These are phyloP conservation scores for Daphne laureola DNA, from an alignment of 441 rosid genomes.

Conservation along the genomic window DNA sequence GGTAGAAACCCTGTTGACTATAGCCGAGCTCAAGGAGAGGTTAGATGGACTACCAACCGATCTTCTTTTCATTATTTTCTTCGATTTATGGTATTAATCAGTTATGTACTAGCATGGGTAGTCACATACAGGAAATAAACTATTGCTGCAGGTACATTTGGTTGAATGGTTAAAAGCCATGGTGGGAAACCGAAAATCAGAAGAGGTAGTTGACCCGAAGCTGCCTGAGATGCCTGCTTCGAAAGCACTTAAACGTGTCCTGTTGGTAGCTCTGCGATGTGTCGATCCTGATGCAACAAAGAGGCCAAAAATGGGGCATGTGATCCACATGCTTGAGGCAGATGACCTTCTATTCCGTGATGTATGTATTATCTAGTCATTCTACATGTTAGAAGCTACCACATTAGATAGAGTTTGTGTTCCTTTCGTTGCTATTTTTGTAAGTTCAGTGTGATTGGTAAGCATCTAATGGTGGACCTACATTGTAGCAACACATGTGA, in stretches of 20 bases:
- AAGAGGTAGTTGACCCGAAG: constrained; percentile 88
- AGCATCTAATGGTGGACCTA: no score
- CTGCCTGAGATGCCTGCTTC: constrained; percentile 75
- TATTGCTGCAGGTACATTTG: constrained; percentile 61
- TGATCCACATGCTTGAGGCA: constrained; percentile 95
- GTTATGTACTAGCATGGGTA: no score
- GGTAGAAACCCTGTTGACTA: constrained; percentile 93
- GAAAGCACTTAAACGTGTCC: constrained; percentile 78
- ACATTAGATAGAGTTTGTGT: neutral
- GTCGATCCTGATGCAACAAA: constrained; percentile 96
- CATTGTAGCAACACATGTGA: no score
- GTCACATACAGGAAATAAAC: constrained; percentile 11
- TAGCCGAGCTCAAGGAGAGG: constrained; percentile 87
- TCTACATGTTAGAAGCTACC: neutral
- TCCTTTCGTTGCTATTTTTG: constrained; percentile 3
- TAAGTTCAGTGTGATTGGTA: neutral
- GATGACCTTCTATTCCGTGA: constrained; percentile 71
- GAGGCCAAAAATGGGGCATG: constrained; percentile 96
- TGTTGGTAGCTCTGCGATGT: constrained; percentile 83
- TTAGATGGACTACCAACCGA: constrained; percentile 14
- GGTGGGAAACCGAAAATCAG: constrained; percentile 84
- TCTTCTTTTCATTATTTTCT: no score
- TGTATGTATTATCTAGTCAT: constrained; percentile 29
- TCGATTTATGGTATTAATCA: no score
- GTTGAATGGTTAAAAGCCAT: constrained; percentile 88